phyloP scores from a whole-genome alignment of 176 grass and related monocot species.

The Calamus simplicifolius region DNA sequence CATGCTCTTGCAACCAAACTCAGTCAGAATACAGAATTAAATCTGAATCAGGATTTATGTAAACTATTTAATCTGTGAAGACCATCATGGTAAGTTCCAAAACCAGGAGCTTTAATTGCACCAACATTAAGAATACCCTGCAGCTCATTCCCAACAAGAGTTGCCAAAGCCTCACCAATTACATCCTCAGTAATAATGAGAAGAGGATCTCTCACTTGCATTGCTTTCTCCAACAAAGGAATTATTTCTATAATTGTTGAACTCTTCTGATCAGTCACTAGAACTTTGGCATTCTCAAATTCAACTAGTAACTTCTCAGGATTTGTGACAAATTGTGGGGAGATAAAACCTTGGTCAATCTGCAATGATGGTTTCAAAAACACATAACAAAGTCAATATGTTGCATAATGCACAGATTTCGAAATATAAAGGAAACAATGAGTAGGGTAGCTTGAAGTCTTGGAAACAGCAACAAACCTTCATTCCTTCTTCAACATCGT shows the following conservation, averaged over 20 bases:
- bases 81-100: conserved; percentile 20
- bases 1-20: too few relatives aligned
- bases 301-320: conserved; percentile 83
- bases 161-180: conserved; percentile 82
- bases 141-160: conserved; percentile 84
- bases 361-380: conserved; percentile 15
- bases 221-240: conserved; percentile 81
- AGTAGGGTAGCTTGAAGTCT: not conserved
- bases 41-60: too few relatives aligned
- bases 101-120: conserved; percentile 90
- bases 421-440: too few relatives aligned
- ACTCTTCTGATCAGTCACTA: conserved; percentile 92
- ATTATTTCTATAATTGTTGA: conserved; percentile 85
- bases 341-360: conserved; percentile 88
- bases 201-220: conserved; percentile 74
- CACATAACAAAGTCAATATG: too few relatives aligned
- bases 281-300: conserved; percentile 85
- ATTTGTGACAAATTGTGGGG: conserved; percentile 89
- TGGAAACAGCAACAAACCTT: conserved; percentile 33
- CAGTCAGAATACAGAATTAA: too few relatives aligned
- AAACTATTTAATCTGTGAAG: too few relatives aligned
- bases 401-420: too few relatives aligned
- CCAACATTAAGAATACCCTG: conserved; percentile 85
- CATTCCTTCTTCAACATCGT: conserved; percentile 98
- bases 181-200: conserved; percentile 90